Evolutionary conservation across 768 basidiomycete species (phyloP).

Genomic region (Pluteus cervinus): DNA sequence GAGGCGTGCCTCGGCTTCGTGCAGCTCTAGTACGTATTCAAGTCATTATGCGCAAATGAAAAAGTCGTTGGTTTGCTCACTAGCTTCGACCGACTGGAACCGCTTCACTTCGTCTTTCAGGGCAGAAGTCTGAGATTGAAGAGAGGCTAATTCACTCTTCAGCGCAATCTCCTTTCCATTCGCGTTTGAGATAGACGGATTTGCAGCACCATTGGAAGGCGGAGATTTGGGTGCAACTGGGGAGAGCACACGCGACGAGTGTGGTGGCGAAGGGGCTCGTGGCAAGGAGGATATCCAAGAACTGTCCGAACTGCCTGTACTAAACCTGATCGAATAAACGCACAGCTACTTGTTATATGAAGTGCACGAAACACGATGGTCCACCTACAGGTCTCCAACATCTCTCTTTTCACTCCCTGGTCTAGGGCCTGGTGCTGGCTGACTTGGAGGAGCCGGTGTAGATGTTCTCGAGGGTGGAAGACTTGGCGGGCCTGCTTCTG

Average conservation of each 20-base stretch:
- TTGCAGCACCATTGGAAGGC: conserved; percentile 11
- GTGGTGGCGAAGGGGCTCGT: conserved; percentile 25
- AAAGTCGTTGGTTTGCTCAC: conserved; percentile 13
- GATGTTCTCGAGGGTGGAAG: conserved; percentile 33
- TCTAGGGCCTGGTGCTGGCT: conserved; percentile 21
- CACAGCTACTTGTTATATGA: conserved; percentile 3
- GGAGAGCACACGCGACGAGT: too few species aligned
- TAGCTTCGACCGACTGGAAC: conserved; percentile 23
- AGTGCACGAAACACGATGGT: too few species aligned
- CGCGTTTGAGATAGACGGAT: conserved; percentile 14
- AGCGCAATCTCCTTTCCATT: conserved; percentile 14
- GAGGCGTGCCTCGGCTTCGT: conserved; percentile 26
- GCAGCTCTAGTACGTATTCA: conserved; percentile 23
- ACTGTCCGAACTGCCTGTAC: conserved; percentile 39
- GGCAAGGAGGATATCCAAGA: conserved; percentile 61
- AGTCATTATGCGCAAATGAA: background rate
- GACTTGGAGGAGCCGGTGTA: conserved; percentile 45
- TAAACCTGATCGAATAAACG: conserved; percentile 25
- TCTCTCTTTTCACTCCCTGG: conserved; percentile 46
- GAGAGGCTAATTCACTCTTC: conserved; percentile 10
- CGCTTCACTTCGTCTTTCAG: conserved; percentile 22
- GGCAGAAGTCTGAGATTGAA: conserved; percentile 19
- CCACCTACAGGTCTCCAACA: conserved; percentile 61
- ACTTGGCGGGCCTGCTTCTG: conserved; percentile 29
- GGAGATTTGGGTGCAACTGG: too few species aligned